Base-by-base conservation (phyloP, 2,329 filamentous ascomycete genomes). In the Grosmannia serpens region DNA sequence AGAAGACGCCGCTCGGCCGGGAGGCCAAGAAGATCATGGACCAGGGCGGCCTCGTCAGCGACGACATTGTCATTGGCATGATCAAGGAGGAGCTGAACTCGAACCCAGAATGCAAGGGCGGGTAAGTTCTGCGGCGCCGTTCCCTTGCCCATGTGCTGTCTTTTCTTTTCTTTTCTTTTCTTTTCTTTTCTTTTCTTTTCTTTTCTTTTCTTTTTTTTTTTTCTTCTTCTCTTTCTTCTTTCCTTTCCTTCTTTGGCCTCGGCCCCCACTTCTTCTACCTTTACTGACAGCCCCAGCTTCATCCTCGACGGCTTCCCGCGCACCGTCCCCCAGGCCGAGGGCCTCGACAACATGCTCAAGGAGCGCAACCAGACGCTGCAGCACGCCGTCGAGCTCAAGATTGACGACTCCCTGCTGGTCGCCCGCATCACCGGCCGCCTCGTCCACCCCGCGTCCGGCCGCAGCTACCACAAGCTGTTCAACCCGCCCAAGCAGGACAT, bases 11-110 rank as follows among this genome's bases (percentile, higher is more conserved):
- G 61, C 85, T 99, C 64, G 94, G 94, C 67, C 84, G 88, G 71
- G 91, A 96, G 79, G 94, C 94, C 65, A 99, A 99, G 86, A 97
- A 97, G 85, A 99, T 99, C 75, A 99, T 99, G 94, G 94, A 99
- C 71, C 88, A 92, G 73, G 94, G 94, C 68, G 92, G 92, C 66
- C 85, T 99, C 60, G 94, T 99, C 73, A 95, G 91, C 74, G 94
- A 99, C 75, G 92, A 97, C 72, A 99, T 99, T 71, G 92, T 99
- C 83, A 89, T 99, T 74, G 91, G 92, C 75, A 99, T 99, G 94
- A 99, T 99, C 80, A 92, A 94, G 84, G 88, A 87, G 73, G 92
- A 99, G 81, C 83, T 99, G 56, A 88, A 95, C 69, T 87, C 82
- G 76, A 99, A 99, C 80, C 76, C 83, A 69, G 92, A 99, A 78